Evolutionary conservation across 306 rosid genomes (phyloP), one percentile per base, ranked within the genome.

Genomic region (Begonia loranthoides): DNA sequence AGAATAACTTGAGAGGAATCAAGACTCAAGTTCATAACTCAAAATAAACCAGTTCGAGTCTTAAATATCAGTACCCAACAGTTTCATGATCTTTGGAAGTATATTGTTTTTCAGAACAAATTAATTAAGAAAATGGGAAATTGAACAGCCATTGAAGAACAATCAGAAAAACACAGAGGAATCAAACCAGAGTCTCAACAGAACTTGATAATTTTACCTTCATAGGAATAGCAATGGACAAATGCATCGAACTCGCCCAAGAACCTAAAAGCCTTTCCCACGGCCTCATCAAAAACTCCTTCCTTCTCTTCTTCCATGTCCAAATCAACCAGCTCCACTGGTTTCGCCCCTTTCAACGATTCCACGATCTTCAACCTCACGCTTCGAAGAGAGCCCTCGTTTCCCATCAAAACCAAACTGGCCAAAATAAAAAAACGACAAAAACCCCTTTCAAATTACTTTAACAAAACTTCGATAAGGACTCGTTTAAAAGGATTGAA

Each of bases 391-490:
- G 15, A 12, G 17, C 41, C 70, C 52, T 76, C 75, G 4, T 84
- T 66, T 55, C 97, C 97, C 77, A 84, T 57, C 76, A 89, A 75
- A 61, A 84, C 93, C 70, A 89, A 34, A 69, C 95, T 88, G 34
- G 58, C 49, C 47, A 40, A 14, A 54, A 12, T 6, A 52, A 49
- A 13, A 9, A 70, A 54, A 33, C 17, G 28, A 51, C 13, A 6
- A 45, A 14, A 52, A n/a, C 9, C 50, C 13, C 50, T 45, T 39
- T 51, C 12, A 12, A 39, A 17, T 45, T 10, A 9, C 10, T 12
- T 5, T 39, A 1, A 6, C 15, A 17, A 28, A 28, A 28, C 36
- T 6, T 44, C 28, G 21, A 17, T 6, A 13, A 3, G 15, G 34
- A 50, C 45, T 64, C 54, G 46, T 38, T 16, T 9, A 10, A 6